Conservation (phyloP, 2,329 filamentous ascomycete species). For the Colletotrichum lindemuthianum region DNA sequence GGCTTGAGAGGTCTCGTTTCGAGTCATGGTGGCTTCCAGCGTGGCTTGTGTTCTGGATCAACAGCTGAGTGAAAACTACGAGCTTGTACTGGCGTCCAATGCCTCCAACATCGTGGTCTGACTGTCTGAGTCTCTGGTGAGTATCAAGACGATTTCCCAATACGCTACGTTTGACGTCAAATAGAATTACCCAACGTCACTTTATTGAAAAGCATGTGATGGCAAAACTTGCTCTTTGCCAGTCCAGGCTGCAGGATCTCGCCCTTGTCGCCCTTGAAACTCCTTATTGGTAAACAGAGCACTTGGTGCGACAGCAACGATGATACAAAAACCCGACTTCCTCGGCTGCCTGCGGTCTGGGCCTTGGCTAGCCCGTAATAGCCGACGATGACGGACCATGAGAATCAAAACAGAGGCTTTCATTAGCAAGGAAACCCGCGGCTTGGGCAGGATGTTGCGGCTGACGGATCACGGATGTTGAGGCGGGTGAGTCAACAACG, state of each 20-base stretch:
- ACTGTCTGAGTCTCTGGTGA: background rate
- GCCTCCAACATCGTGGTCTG: background rate
- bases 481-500: background rate
- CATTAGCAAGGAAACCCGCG: background rate
- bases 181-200: background rate
- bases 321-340: background rate
- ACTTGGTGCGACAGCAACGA: background rate
- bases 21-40: no score
- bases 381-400: no score
- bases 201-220: background rate
- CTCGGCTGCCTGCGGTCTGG: no score
- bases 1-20: no score
- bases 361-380: no score
- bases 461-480: background rate
- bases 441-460: background rate
- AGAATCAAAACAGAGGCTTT: background rate
- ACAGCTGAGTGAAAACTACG: background rate
- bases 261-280: background rate
- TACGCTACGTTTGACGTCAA: background rate
- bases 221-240: background rate
- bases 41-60: no score
- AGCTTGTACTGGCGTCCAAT: background rate
- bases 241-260: background rate
- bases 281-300: background rate
- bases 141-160: background rate